Evolutionary conservation across 495 filamentous ascomycete species (phyloP), one percentile per base, ranked within the genome.

Genomic region (Trichoderma virens): DNA sequence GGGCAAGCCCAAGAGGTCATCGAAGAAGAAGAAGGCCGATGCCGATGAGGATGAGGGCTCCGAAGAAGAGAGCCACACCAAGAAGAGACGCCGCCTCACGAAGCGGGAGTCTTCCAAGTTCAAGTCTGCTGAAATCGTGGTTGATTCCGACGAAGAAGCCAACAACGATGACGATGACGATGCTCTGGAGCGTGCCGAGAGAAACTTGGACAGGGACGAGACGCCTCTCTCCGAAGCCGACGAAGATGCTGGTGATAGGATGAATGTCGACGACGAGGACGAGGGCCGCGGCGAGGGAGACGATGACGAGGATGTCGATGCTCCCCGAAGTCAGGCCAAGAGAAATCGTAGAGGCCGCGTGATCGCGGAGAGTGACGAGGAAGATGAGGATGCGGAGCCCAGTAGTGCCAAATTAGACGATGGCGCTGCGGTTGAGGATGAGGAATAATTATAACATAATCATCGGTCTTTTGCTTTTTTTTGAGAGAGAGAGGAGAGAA

Each of bases 41-140:
- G 79, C 73, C n/a, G 86, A 85, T 2, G 77, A 79, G 7, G 81
- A 80, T 8, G 77, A 77, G 45, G 80, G 76, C 1, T 79, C 78
- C 28, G 76, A 75, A 60, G 73, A 75, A 56, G 70, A 68, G 34
- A 78, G 76, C 65, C 81, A 82, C 3, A 81, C 82, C 74, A 89
- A 88, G 79, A 85, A 80, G 74, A 73, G 85, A 68, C 82, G 83
- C 67, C 80, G 86, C 39, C 83, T 82, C 5, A 84, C 83, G 68
- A 81, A 83, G 67, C 81, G 82, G 65, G 75, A 79, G 35, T 67
- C 67, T 20, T 73, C 66, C 54, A 92, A 93, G 70, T 94, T 83
- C 75, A 96, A 95, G 81, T 89, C 86, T 62, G 86, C 79, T 41
- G 91, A 95, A 73, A 82, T 89, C 64, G 86, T 96, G 31, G 87